Evolutionary conservation across 228 moss, liverwort and hornwort genomes (phyloP), one percentile per base, ranked within the genome.

Genomic region (Sphagnum magellanicum): DNA sequence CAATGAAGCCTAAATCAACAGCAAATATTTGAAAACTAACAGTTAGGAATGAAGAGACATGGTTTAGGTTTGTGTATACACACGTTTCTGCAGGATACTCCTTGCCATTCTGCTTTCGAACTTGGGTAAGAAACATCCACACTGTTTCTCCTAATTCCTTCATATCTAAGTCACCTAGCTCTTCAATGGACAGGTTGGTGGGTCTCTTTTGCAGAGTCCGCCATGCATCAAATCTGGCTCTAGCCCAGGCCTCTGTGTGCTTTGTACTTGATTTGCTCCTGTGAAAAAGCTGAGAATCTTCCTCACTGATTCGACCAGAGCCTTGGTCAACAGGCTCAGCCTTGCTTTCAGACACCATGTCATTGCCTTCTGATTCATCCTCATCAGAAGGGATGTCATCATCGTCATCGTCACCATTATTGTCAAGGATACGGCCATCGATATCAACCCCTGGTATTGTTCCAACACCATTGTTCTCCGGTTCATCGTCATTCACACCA

Each of bases 51-150:
- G 2, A 10, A 65, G 10, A 11, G 48, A 65, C 48, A 10, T 10
- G 48, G 12, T 12, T 6, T 15, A 66, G 52, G 15, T 51, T n/a
- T 8, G 9, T 10, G 1, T 52, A 14, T 67, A 78, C 87, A 83
- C 71, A 87, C 87, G 87, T 87, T 72, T 87, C 87, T 59, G 83
- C 78, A 73, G 87, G 87, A 73, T 87, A 87, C 74, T 87, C 87
- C 61, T 87, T 83, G 74, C 87, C 87, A 71, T 87, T 87, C 67
- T 87, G 87, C 75, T 87, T 87, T 66, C 87, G 83, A 69, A 87
- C 87, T 87, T 87, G 83, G 61, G 68, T 70, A 8, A 87, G 83
- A 76, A 87, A 87, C 70, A 83, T 72, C 16, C 87, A 83, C 80
- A 87, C 81, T 61, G 76, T 75, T 59, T 83, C 83, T 67, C 80